Base-by-base conservation (phyloP, 148 eudicot species). In the Polygonum aviculare region DNA sequence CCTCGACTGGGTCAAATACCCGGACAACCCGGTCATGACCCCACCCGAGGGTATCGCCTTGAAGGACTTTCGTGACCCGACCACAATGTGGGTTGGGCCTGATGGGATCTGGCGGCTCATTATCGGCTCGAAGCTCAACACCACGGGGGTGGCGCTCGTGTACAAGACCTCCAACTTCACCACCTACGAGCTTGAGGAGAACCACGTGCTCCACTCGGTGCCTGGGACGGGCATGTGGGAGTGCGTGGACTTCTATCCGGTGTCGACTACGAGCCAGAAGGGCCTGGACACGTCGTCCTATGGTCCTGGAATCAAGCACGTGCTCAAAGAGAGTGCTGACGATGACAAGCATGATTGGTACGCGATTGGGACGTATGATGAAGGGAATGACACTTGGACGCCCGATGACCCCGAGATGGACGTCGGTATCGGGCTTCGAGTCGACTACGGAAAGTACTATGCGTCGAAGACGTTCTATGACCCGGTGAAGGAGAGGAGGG, bases 161-260 rank as follows among this genome's bases (percentile, higher is more conserved):
- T 95, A 89, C 67, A 83, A 83, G 51, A 95, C 98, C 0, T 73
- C 63, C 0, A 80, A 95, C 18, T 95, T 95, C 60, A 83, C 75
- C 0, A 77, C 57, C 18, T 90, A 76, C 55, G 97, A 92, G 77
- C 77, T 89, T 4, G 83, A 83, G 72, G 90, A 88, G 74, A 90
- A 86, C 0, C 86, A 79, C 40, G 73, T 78, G 0, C 77, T 93
- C 45, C 97, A 95, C 65, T 81, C 59, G 1, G 98, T 92, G 4
- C 84, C 90, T n/a, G 89, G 86, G 60, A 90, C 97, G 74, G 98
- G 97, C 41, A 95, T 95, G 98, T 95, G 98, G 97, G 98, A 95
- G 72, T 95, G 98, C 78, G 87, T 95, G 19, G 98, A 95, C 70
- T 95, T 67, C 73, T 95, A 82, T 80, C 98, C 97, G 57, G 86